Evolutionary conservation across 768 basidiomycete species (phyloP), one percentile per base, ranked within the genome.

Genomic region (Termitomyces sp.): DNA sequence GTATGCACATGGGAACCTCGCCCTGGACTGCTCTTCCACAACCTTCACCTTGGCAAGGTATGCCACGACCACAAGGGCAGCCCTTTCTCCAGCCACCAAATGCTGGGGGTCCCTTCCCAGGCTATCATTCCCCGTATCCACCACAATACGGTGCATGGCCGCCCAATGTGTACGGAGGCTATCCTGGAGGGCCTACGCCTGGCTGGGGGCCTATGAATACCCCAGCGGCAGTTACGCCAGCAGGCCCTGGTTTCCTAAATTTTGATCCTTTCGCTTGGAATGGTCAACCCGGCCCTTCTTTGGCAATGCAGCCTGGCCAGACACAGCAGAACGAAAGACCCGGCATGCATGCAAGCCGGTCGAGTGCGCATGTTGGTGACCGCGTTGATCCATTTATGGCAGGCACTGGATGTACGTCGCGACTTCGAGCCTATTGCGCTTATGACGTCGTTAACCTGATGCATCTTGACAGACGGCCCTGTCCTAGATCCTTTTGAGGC

Each of bases 401-500:
- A 20, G 67, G 67, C 18, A n/a, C 55, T 52, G 53, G 58, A 41
- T 68, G 67, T 68, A 59, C 39, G 67, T 64, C 20, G 24, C 6
- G 46, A 53, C 31, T 30, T n/a, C 2, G 16, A n/a, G 45, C 27
- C 16, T 13, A 30, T 46, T 48, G 33, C 39, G 15, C 50, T 34
- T 36, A 36, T 36, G n/a, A 18, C 24, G 9, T 24, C 57, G 12
- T 45, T 11, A 16, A 44, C 9, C 46, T 15, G 39, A 41, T 46
- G 16, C 30, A 52, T 50, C 12, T 54, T 48, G 16, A 39, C 69
- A 86, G 85, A 91, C 66, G 85, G 87, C 0, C 88, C 90, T 2
- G 88, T 91, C 11, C 75, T 92, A 3, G 80, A 81, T 12, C 83
- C 89, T 0, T 81, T 87, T 62, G 68, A 86, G 20, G 69, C 78